Conservation (phyloP, 257 asterid genomes). For the Galeopsis tetrahit region DNA sequence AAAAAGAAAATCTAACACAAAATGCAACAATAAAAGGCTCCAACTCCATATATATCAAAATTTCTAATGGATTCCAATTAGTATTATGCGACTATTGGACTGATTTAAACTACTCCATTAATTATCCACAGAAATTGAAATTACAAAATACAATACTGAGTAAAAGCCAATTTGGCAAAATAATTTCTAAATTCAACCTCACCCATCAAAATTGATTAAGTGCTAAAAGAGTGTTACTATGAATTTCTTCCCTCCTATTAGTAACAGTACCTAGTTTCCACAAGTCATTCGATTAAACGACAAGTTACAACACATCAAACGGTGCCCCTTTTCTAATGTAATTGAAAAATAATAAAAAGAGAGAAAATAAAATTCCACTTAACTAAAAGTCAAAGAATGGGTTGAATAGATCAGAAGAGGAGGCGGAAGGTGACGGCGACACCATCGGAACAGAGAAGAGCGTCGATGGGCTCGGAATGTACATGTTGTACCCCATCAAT, state of each 20-base stretch:
- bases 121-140: background rate
- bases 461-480: constrained; percentile 73
- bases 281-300: no score
- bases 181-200: constrained; percentile 6
- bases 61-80: no score
- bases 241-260: background rate
- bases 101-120: no score
- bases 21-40: no score
- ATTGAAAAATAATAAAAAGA: background rate
- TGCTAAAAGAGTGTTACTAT: background rate
- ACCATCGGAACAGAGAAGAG: constrained; percentile 69
- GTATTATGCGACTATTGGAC: no score
- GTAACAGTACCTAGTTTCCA: no score
- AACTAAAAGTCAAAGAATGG: constrained; percentile 79
- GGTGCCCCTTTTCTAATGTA: no score
- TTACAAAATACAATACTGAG: background rate
- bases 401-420: constrained; percentile 55
- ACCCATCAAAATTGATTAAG: background rate
- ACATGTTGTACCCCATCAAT: constrained; percentile 59
- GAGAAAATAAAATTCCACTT: background rate
- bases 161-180: constrained; percentile 19
- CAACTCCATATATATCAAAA: no score
- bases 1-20: no score
- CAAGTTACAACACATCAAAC: no score
- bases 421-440: constrained; percentile 68